Conservation (phyloP, 805 yeast species). For the Saturnispora besseyi region DNA sequence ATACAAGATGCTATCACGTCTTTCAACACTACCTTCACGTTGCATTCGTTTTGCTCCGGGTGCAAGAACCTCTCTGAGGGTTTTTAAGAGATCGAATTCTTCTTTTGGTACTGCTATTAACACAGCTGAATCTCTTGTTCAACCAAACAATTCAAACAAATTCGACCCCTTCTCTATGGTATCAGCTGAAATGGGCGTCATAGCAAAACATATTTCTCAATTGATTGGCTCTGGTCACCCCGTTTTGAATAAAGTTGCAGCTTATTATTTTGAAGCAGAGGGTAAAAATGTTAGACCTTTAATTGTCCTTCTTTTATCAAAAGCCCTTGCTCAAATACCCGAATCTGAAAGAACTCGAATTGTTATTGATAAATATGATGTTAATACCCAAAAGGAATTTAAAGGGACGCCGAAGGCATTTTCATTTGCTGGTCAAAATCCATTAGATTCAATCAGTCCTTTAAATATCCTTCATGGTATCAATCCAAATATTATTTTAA, state of each 20-base stretch:
- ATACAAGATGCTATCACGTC: background rate
- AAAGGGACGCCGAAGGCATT: conserved; percentile 46
- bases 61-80: background rate
- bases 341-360: conserved; percentile 54
- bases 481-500: conserved; percentile 71
- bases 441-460: conserved; percentile 65
- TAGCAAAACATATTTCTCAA: conserved; percentile 79
- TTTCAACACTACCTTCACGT: background rate
- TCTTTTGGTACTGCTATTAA: conserved; percentile 49
- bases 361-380: conserved; percentile 54
- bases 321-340: conserved; percentile 75
- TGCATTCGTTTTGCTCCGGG: no score
- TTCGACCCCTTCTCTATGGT: conserved; percentile 87
- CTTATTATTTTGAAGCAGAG: conserved; percentile 91
- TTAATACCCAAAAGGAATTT: conserved; percentile 54
- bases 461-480: conserved; percentile 80
- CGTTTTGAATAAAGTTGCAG: conserved; percentile 80
- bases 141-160: conserved; percentile 44
- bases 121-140: conserved; percentile 67
- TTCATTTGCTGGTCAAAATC: conserved; percentile 51
- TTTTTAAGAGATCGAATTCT: conserved; percentile 17
- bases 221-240: conserved; percentile 93
- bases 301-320: conserved; percentile 72
- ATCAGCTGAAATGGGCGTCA: conserved; percentile 81
- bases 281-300: conserved; percentile 94